Evolutionary conservation across 2,329 filamentous ascomycete species (phyloP).

Genomic region (Fusarium solani-melongenae): DNA sequence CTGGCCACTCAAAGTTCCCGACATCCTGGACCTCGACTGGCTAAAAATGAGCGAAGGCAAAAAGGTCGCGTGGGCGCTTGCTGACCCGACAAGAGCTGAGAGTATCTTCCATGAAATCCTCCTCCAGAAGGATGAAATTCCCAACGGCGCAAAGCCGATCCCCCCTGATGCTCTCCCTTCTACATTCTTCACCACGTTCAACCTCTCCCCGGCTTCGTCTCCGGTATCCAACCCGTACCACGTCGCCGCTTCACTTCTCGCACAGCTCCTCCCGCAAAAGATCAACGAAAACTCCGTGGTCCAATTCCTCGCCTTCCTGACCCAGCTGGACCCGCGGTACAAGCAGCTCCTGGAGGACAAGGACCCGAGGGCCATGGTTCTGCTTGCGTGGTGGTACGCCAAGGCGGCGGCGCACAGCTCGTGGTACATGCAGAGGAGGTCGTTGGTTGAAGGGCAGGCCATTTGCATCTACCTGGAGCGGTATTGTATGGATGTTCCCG

Average conservation of each 20-base stretch:
- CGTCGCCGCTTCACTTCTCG: constrained; percentile 49
- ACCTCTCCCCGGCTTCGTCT: constrained; percentile 32
- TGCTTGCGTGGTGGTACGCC: constrained; percentile 69
- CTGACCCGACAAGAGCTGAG: constrained; percentile 59
- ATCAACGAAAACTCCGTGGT: constrained; percentile 55
- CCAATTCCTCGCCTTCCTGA: constrained; percentile 60
- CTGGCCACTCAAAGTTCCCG: constrained; percentile 65
- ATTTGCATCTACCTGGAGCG: constrained; percentile 55
- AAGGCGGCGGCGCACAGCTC: constrained; percentile 53
- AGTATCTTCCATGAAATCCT: constrained; percentile 57
- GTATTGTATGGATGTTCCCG: constrained; percentile 18
- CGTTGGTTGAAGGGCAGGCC: constrained; percentile 60
- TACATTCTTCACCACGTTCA: constrained; percentile 46
- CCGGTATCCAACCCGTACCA: constrained; percentile 48
- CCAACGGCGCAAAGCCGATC: constrained; percentile 25
- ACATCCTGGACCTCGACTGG: constrained; percentile 65
- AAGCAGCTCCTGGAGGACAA: constrained; percentile 58
- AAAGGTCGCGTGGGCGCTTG: constrained; percentile 61
- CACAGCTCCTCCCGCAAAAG: constrained; percentile 49
- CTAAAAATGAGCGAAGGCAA: constrained; percentile 67
- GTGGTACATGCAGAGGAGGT: constrained; percentile 62
- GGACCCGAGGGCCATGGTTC: constrained; percentile 63
- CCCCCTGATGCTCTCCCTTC: constrained; percentile 43
- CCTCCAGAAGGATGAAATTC: constrained; percentile 1
- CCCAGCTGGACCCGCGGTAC: constrained; percentile 57